Base-by-base conservation (phyloP, 768 basidiomycete genomes). In the Galerina sulciceps region DNA sequence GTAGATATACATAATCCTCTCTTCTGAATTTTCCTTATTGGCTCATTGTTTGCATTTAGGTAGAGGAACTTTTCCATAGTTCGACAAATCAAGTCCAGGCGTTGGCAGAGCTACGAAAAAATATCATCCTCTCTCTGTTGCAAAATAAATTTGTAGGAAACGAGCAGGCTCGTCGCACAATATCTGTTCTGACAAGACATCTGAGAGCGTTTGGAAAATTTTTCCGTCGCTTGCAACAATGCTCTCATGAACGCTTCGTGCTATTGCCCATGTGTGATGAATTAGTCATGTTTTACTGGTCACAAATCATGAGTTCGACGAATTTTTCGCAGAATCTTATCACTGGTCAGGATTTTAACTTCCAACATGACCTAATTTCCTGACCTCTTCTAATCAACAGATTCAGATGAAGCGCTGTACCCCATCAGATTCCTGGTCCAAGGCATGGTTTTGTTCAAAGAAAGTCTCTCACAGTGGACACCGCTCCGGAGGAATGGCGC, bases 401-500 rank as follows among this genome's bases (percentile, higher is more conserved):
- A 94, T 69, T 83, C 86, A 0, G 69, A 77, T 31, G 73, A 78
- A 43, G 89, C 86, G 1, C 70, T 87, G 2, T 93, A 87, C 67
- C 93, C 93, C n/a, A 79, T 90, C 20, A 85, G 88, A 10, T 86
- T 91, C 66, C 76, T 94, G 57, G 90, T 94, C 0, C 92, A 93
- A 67, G 90, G 88, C 2, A 88, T 94, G 86, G 88, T 90, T 6
- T 74, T 94, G 9, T 94, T 94, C 75, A 92, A 90, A 65, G 93
- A 93, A 57, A 90, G 84, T 62, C 79, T 94, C 20, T 80, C 85
- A 9, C 89, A 87, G 67, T 94, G 92, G 91, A 81, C 88, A 0
- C 86, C 88, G 3, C 70, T 77, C 17, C 82, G 84, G 55, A 85
- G 84, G 65, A 81, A 84, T 62, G 88, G 88, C 2, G 78, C 78